Conservation (phyloP, 352 stramenopile genomes). For the Phytophthora ramorum region DNA sequence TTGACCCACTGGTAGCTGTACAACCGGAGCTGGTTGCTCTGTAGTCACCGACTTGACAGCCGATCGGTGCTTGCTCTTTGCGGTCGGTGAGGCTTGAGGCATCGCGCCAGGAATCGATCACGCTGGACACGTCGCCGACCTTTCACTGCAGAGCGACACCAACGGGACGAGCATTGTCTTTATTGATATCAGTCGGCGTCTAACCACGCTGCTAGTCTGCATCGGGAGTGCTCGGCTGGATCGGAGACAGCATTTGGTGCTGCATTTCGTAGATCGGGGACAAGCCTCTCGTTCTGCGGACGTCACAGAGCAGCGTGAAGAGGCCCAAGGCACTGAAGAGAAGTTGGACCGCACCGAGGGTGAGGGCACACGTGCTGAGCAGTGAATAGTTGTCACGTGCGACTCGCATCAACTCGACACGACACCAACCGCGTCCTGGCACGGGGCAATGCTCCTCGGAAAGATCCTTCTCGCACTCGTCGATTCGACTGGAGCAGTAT, state of each 20-base stretch:
- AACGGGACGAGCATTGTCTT: constrained; percentile 7
- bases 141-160: constrained; percentile 24
- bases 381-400: constrained; percentile 58
- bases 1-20: background rate
- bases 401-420: constrained; percentile 47
- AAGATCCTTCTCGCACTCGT: constrained; percentile 23
- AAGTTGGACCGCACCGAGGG: constrained; percentile 51
- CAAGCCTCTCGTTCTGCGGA: constrained; percentile 44
- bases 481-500: constrained; percentile 42
- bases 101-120: constrained; percentile 10
- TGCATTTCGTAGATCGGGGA: constrained; percentile 52
- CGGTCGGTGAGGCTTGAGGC: constrained; percentile 7
- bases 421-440: constrained; percentile 52
- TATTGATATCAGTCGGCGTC: constrained; percentile 3
- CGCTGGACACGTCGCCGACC: constrained; percentile 20
- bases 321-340: constrained; percentile 54
- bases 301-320: constrained; percentile 70
- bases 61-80: constrained; percentile 7
- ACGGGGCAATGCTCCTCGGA: constrained; percentile 50
- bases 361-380: constrained; percentile 51
- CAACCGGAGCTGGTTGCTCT: background rate
- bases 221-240: constrained; percentile 20
- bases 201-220: constrained; percentile 9
- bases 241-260: constrained; percentile 33
- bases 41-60: constrained; percentile 1